Percentiles rank a stretch among this genome's conserved stretches.
These are phyloP conservation scores for Oxytropis ochrocephala DNA, from an alignment of 306 rosid genomes.

Conservation along the genomic window DNA sequence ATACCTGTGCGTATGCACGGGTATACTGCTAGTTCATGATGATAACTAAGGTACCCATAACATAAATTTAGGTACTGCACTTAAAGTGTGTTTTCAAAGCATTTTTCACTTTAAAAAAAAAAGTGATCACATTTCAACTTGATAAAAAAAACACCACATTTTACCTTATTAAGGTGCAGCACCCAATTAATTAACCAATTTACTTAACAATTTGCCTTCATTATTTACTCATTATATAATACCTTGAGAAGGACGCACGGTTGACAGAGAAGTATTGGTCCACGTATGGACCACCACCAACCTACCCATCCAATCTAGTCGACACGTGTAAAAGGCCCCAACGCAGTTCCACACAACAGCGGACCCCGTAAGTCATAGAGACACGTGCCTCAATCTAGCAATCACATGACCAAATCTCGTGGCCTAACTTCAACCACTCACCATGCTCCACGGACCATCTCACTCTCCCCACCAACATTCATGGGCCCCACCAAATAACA, in stretches of 20 bases:
- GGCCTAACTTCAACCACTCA: slow-evolving; percentile 40
- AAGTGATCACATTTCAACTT: too few relatives aligned
- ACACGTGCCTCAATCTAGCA: slow-evolving; percentile 34
- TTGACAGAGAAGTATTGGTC: background rate
- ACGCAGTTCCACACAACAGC: background rate
- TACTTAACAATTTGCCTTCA: too few relatives aligned
- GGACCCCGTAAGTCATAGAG: slow-evolving; percentile 28
- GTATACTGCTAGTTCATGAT: too few relatives aligned
- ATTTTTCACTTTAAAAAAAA: too few relatives aligned
- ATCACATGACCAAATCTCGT: slow-evolving; percentile 31
- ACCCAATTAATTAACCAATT: too few relatives aligned
- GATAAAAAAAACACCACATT: too few relatives aligned
- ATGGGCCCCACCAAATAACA: slow-evolving; percentile 2
- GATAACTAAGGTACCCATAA: too few relatives aligned
- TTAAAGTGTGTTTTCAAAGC: too few relatives aligned
- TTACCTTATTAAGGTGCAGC: too few relatives aligned
- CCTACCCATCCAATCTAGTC: background rate
- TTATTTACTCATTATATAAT: background rate
- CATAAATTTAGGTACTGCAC: too few relatives aligned
- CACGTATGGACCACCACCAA: slow-evolving; percentile 27
- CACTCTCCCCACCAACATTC: slow-evolving; percentile 11
- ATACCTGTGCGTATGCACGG: too few relatives aligned
- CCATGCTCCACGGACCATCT: slow-evolving; percentile 35
- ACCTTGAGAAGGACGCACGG: background rate
- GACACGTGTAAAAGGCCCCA: slow-evolving; percentile 22